These are phyloP conservation scores for Porpolomopsis calyptriformis DNA, from an alignment of 768 basidiomycete genomes.

Conservation along the genomic window DNA sequence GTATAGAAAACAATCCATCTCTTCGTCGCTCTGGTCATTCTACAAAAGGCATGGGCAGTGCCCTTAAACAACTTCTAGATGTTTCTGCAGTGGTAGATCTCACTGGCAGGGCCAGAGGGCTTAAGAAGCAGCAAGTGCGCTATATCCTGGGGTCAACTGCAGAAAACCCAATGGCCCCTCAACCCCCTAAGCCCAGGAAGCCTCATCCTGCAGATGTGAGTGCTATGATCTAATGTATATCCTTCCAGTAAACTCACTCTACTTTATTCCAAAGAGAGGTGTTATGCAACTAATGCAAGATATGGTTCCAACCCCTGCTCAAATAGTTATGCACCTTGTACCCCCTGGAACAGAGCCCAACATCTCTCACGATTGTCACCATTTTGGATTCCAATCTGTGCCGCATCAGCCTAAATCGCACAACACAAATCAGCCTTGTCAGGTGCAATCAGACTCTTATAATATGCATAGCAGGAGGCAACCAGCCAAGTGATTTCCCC, in stretches of 20 bases:
- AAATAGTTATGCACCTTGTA: not conserved
- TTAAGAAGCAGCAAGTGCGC: not conserved
- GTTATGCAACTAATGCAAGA: not conserved
- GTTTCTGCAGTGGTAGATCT: not conserved
- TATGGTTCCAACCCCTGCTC: not conserved
- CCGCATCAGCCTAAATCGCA: not conserved
- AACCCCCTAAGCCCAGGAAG: not conserved
- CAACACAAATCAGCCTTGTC: too few species aligned
- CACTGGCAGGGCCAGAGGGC: not conserved
- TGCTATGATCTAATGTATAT: not conserved
- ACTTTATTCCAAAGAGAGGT: not conserved
- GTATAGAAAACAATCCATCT: too few species aligned
- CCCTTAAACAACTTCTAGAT: not conserved
- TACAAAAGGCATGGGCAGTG: not conserved
- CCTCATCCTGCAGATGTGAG: not conserved
- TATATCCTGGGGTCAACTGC: not conserved
- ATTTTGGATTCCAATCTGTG: not conserved
- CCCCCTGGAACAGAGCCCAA: not conserved
- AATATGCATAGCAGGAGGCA: not conserved
- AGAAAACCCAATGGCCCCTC: not conserved
- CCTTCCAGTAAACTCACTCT: not conserved
- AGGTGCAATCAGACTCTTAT: too few species aligned
- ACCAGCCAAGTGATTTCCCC: not conserved
- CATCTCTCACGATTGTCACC: not conserved
- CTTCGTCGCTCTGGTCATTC: not conserved